phyloP scores from a whole-genome alignment of 2,329 filamentous ascomycete genomes.

The Sclerotinia glacialis region DNA sequence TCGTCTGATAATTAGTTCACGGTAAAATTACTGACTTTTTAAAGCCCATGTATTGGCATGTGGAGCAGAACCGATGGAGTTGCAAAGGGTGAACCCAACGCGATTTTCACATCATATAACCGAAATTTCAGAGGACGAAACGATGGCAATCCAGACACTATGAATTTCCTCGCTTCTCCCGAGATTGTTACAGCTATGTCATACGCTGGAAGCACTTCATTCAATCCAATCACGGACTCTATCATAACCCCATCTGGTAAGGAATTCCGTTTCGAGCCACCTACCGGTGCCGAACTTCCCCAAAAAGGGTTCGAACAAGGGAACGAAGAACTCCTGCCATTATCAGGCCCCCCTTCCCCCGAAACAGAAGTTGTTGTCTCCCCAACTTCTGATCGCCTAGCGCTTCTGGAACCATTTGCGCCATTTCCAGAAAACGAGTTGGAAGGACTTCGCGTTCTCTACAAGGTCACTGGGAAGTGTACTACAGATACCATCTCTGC shows the following conservation, averaged over 20 bases:
- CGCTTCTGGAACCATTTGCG: constrained; percentile 84
- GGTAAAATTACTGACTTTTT: not conserved
- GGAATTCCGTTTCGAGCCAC: constrained; percentile 81
- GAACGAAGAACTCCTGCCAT: constrained; percentile 69
- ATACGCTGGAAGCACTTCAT: constrained; percentile 87
- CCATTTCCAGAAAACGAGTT: constrained; percentile 78
- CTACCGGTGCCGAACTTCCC: constrained; percentile 65
- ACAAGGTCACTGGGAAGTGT: constrained; percentile 97
- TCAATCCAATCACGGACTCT: constrained; percentile 90
- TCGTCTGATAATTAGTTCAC: not conserved
- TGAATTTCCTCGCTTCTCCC: constrained; percentile 98
- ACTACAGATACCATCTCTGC: constrained; percentile 98
- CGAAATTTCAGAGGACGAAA: constrained; percentile 97
- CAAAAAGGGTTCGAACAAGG: constrained; percentile 70
- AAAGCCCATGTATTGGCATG: constrained; percentile 71
- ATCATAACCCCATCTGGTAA: constrained; percentile 76
- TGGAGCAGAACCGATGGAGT: constrained; percentile 91
- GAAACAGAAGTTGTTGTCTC: constrained; percentile 72
- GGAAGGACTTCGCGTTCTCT: constrained; percentile 75
- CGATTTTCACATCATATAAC: constrained; percentile 97
- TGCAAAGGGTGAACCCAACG: constrained; percentile 80
- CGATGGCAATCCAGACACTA: constrained; percentile 92
- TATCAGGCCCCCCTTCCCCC: constrained; percentile 68
- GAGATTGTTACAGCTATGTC: constrained; percentile 96
- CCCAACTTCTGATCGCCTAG: constrained; percentile 85